Evolutionary conservation across 1,139 yeast species (phyloP).

Genomic region (Zygotorulaspora mrakii): DNA sequence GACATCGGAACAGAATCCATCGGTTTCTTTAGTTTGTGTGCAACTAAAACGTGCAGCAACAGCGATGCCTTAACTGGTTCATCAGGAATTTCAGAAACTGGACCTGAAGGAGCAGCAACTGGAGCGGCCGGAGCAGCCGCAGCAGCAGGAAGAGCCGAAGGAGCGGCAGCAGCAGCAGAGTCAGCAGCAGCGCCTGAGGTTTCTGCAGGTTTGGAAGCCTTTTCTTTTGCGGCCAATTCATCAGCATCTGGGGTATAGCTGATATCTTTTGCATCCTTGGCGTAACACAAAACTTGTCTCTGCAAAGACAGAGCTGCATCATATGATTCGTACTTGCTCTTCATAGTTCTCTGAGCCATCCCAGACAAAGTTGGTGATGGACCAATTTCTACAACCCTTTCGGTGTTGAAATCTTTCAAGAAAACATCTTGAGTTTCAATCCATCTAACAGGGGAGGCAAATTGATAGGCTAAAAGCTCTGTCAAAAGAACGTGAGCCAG

Average conservation of each 20-base stretch:
- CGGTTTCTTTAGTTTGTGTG: constrained; percentile 90
- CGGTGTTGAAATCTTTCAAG: constrained; percentile 89
- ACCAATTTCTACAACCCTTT: constrained; percentile 95
- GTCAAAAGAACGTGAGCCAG: constrained; percentile 91
- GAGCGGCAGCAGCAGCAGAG: constrained; percentile 45
- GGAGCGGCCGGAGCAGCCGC: constrained; percentile 60
- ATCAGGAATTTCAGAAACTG: constrained; percentile 81
- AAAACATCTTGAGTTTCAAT: constrained; percentile 98
- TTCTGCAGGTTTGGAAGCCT: constrained; percentile 41
- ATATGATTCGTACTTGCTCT: constrained; percentile 93
- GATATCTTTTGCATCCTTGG: constrained; percentile 93
- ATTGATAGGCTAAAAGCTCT: constrained; percentile 95
- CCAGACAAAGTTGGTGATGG: constrained; percentile 99
- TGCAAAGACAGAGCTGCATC: constrained; percentile 96
- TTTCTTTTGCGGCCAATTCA: constrained; percentile 41
- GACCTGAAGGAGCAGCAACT: constrained; percentile 62
- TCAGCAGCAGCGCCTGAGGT: constrained; percentile 40
- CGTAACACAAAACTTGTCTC: constrained; percentile 92
- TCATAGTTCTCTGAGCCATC: constrained; percentile 96
- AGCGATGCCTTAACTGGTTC: constrained; percentile 84
- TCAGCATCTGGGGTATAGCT: constrained; percentile 85
- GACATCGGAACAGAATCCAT: constrained; percentile 80
- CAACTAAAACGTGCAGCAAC: constrained; percentile 83
- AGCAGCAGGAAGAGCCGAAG: constrained; percentile 50
- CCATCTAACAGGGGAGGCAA: constrained; percentile 99